These are phyloP conservation scores for Homolaphlyctis polyrhiza DNA, from an alignment of 371 early-diverging fungal genomes.

Conservation along the genomic window DNA sequence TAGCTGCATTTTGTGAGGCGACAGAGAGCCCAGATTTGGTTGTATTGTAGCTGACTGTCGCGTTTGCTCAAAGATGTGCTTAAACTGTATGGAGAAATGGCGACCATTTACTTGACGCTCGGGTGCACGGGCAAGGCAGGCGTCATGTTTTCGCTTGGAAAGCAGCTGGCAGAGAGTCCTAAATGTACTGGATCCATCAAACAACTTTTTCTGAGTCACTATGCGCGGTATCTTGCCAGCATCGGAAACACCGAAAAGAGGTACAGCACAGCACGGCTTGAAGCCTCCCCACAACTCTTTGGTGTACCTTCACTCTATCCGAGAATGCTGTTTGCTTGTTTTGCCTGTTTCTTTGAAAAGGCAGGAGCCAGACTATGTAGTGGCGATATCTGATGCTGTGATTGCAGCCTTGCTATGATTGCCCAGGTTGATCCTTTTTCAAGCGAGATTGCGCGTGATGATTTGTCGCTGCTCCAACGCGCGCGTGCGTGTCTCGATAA, in stretches of 20 bases:
- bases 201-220: conserved; percentile 30
- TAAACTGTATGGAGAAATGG: conserved; percentile 46
- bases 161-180: conserved; percentile 29
- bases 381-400: too few species aligned
- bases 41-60: background rate
- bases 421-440: background rate
- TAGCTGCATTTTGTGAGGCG: too few species aligned
- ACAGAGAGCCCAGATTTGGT: background rate
- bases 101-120: conserved; percentile 44
- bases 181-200: conserved; percentile 18
- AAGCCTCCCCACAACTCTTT: too few species aligned
- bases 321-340: background rate
- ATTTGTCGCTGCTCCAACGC: background rate
- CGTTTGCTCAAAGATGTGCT: conserved; percentile 48
- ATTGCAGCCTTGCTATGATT: background rate
- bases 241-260: conserved; percentile 41
- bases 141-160: conserved; percentile 44
- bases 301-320: conserved; percentile 3
- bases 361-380: too few species aligned
- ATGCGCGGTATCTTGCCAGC: conserved; percentile 36
- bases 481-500: background rate
- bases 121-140: conserved; percentile 68
- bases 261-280: too few species aligned
- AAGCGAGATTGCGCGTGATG: background rate
- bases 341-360: background rate